Percentiles rank a stretch among this genome's conserved stretches.
Evolutionary conservation across 148 eudicot genomes (phyloP).

Genomic region (Heliamphora exappendiculata): DNA sequence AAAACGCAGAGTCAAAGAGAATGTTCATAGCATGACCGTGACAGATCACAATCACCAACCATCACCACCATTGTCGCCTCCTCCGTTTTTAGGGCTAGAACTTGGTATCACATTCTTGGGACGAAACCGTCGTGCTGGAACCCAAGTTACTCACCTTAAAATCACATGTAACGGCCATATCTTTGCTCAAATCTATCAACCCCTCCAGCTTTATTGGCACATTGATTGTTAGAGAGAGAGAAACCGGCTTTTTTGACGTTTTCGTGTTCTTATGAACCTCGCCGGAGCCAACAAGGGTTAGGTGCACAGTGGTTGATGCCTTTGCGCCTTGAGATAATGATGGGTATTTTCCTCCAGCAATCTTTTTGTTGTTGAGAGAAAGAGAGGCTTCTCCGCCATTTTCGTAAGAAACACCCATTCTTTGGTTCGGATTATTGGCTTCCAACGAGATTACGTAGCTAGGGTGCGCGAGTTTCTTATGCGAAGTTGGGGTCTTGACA

Average conservation of each 20-base stretch:
- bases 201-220: slow-evolving; percentile 36
- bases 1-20: not conserved
- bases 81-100: not conserved
- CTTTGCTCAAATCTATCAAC: slow-evolving; percentile 20
- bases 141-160: slow-evolving; percentile 31
- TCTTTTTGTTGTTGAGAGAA: slow-evolving; percentile 15
- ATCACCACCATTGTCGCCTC: not conserved
- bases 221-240: slow-evolving; percentile 17
- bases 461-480: slow-evolving; percentile 7
- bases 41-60: not conserved
- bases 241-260: slow-evolving; percentile 8
- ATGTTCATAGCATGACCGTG: not conserved
- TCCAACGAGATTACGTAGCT: slow-evolving; percentile 26
- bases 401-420: slow-evolving; percentile 23
- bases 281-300: slow-evolving; percentile 16
- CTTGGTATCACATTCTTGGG: slow-evolving; percentile 39
- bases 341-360: slow-evolving; percentile 38
- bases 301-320: slow-evolving; percentile 9
- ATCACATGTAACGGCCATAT: slow-evolving; percentile 32
- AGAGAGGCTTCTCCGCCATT: slow-evolving; percentile 31
- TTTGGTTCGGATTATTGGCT: slow-evolving; percentile 35
- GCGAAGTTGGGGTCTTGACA: slow-evolving; percentile 14
- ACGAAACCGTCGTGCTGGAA: slow-evolving; percentile 20
- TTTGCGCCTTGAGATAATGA: slow-evolving; percentile 19
- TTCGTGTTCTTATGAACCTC: slow-evolving; percentile 20